Evolutionary conservation across 495 filamentous ascomycete genomes (phyloP), one percentile per base, ranked within the genome.

Genomic region (Trichoderma gamsii): DNA sequence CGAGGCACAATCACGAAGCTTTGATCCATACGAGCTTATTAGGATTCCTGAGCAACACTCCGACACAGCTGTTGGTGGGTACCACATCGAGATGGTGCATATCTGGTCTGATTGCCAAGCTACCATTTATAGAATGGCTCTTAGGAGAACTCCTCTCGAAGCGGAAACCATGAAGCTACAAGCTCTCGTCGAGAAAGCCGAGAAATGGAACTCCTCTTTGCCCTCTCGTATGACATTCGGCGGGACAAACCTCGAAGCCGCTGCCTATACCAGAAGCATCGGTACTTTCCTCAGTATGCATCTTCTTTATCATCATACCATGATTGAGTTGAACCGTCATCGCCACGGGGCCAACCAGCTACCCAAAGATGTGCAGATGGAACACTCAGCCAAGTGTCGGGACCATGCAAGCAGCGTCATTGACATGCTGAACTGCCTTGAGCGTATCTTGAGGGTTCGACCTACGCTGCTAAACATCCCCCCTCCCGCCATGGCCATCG

Each of bases 61-160:
- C 23, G 86, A 85, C 44, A 72, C 82, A 5, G 21, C 18, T 52
- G 49, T 61, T 25, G 87, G 90, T 83, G 86, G 83, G 1, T 85
- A 85, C 69, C 72, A 89, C 41, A 81, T 87, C 38, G 79, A 87
- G 41, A 79, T 90, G 23, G 78, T 86, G 29, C 80, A 85, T 2
- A 82, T 90, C 25, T 90, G 84, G 86, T 84, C 85, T 1, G 85
- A 90, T 41, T 83, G 89, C 3, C 85, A 85, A 71, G 77, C 83
- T 8, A 79, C 85, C 65, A 82, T 84, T 38, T 85, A 86, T 72
- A 82, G 86, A 43, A 69, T 83, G 32, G 76, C 84, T 1, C 78
- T 89, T 67, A 80, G 83, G 32, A 78, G 80, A 7, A 69, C 77
- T 8, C 72, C 78, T 9, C 70, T 76, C 4, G 63, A 66, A 41